These are phyloP conservation scores for Prunus armeniaca DNA, from an alignment of 306 rosid genomes.

Conservation along the genomic window DNA sequence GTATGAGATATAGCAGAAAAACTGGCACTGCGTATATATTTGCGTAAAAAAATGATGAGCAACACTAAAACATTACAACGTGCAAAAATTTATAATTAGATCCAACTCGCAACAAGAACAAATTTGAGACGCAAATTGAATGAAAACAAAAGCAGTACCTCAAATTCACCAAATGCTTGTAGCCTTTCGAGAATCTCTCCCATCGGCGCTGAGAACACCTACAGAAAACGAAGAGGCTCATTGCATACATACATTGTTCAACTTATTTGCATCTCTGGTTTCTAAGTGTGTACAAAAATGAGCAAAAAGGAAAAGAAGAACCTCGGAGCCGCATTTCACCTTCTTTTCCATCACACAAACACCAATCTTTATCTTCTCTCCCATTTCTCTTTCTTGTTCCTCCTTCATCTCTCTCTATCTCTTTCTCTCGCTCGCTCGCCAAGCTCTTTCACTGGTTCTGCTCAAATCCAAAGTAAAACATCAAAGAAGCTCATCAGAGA, in stretches of 20 bases:
- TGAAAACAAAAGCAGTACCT: slow-evolving; percentile 39
- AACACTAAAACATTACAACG: neutral
- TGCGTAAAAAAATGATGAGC: neutral
- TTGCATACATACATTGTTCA: slow-evolving; percentile 23
- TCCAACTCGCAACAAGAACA: neutral
- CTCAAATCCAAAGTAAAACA: slow-evolving; percentile 13
- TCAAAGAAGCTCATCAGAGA: slow-evolving; percentile 8
- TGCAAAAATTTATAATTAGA: neutral
- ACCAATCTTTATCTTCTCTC: slow-evolving; percentile 64
- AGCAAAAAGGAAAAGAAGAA: slow-evolving; percentile 37
- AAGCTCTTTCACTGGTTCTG: neutral
- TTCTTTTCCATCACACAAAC: slow-evolving; percentile 99
- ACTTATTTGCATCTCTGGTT: slow-evolving; percentile 8
- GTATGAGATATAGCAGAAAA: slow-evolving; percentile 13
- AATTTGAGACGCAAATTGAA: neutral
- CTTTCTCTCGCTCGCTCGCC: neutral
- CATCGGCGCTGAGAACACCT: slow-evolving; percentile 95
- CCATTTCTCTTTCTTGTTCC: slow-evolving; percentile 33
- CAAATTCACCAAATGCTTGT: slow-evolving; percentile 92
- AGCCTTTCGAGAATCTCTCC: slow-evolving; percentile 79
- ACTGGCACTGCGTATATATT: neutral
- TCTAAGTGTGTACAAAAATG: slow-evolving; percentile 16
- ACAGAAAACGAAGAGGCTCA: slow-evolving; percentile 17
- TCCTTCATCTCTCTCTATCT: slow-evolving; percentile 22
- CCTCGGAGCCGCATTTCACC: slow-evolving; percentile 95